These are phyloP conservation scores for Lunularia cruciata DNA, from an alignment of 225 moss, liverwort and hornwort species.

Conservation along the genomic window DNA sequence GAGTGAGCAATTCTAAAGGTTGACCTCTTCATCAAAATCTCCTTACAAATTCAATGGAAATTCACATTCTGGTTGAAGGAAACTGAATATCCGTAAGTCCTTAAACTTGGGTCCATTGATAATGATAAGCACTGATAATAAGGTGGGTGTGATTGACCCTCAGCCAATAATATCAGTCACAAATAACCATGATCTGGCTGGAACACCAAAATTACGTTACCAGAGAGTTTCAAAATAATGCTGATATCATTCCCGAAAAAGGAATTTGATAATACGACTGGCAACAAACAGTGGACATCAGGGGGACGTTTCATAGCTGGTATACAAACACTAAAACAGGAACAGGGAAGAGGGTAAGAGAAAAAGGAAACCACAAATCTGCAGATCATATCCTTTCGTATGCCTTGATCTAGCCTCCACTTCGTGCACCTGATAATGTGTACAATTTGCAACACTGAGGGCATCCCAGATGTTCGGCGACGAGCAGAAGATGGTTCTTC, in stretches of 20 bases:
- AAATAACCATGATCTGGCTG: neutral
- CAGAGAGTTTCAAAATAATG: neutral
- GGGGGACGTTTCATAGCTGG: too few relatives aligned
- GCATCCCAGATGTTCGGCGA: slow-evolving; percentile 6
- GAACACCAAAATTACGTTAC: neutral
- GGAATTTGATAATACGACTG: neutral
- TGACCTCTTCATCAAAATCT: too few relatives aligned
- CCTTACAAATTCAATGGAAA: too few relatives aligned
- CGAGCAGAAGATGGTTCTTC: neutral
- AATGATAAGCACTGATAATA: too few relatives aligned
- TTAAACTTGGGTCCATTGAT: too few relatives aligned
- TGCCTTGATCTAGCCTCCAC: slow-evolving; percentile 1
- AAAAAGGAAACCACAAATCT: neutral
- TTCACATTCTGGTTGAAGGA: too few relatives aligned
- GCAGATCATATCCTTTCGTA: slow-evolving; percentile 9
- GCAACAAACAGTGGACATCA: neutral
- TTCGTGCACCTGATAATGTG: slow-evolving; percentile 6
- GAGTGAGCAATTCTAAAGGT: too few relatives aligned
- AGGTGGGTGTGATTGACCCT: too few relatives aligned
- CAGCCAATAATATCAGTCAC: too few relatives aligned
- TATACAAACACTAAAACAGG: slow-evolving; percentile 10
- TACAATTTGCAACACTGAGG: neutral
- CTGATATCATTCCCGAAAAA: neutral
- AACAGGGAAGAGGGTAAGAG: neutral
- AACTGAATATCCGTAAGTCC: too few relatives aligned